A percentile compares a stretch with the other conserved stretches of the same genome.
Conservation (phyloP, 805 yeast genomes). For the Candida silvatica region DNA sequence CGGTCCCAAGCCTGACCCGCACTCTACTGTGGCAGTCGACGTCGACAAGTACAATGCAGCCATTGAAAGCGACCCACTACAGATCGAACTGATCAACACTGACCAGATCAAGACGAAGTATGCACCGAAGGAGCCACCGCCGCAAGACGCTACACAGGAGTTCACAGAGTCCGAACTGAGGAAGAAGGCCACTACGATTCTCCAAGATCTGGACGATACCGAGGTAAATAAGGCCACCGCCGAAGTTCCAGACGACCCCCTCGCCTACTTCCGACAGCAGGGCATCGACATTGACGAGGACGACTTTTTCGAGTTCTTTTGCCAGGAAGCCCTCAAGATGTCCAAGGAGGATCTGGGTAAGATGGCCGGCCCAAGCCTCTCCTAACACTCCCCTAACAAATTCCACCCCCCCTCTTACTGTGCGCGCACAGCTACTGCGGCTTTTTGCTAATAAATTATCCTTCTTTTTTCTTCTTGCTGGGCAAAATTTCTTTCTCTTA, state of each 20-base stretch:
- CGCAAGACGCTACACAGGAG: slow-evolving; percentile 14
- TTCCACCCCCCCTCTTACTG: no score
- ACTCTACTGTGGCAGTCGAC: slow-evolving; percentile 1
- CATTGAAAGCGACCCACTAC: slow-evolving; percentile 17
- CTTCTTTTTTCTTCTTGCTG: no score
- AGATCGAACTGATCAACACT: slow-evolving; percentile 23
- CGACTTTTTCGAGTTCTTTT: slow-evolving; percentile 59
- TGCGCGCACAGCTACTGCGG: no score
- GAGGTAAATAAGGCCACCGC: slow-evolving; percentile 13
- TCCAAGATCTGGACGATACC: slow-evolving; percentile 9
- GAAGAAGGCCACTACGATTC: background rate
- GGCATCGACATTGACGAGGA: slow-evolving; percentile 49
- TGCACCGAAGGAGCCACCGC: slow-evolving; percentile 3
- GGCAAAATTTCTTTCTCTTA: no score
- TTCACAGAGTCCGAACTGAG: slow-evolving; percentile 11
- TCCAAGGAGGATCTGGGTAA: slow-evolving; percentile 35
- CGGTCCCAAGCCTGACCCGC: no score
- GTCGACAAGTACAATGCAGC: slow-evolving; percentile 8
- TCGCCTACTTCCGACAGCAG: no score
- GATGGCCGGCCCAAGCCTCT: no score
- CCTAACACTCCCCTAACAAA: no score
- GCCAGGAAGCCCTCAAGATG: slow-evolving; percentile 44
- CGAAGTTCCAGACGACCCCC: slow-evolving; percentile 1
- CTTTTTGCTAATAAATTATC: no score
- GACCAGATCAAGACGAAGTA: slow-evolving; percentile 10